phyloP scores from a whole-genome alignment of 371 early-diverging fungal species.

The Lichtheimia hyalospora region DNA sequence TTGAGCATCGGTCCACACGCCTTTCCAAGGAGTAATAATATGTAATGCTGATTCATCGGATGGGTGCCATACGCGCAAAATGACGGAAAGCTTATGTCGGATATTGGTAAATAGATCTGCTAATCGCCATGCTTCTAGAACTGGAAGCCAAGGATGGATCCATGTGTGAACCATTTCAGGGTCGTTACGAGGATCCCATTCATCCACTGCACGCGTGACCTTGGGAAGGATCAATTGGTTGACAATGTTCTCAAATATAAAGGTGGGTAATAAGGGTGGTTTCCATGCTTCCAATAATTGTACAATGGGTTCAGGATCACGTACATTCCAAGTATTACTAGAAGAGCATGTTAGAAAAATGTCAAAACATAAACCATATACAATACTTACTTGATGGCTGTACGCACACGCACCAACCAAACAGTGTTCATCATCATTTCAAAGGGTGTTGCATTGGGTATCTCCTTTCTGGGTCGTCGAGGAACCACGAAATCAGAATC shows the following conservation, averaged over 20 bases:
- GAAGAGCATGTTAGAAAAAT: not conserved
- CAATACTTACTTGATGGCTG: constrained; percentile 69
- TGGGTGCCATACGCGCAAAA: constrained; percentile 70
- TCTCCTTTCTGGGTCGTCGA: constrained; percentile 12
- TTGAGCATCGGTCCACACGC: constrained; percentile 62
- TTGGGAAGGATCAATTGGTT: constrained; percentile 81
- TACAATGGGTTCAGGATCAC: constrained; percentile 68
- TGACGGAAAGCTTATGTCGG: constrained; percentile 62
- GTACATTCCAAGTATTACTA: constrained; percentile 74
- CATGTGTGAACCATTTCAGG: constrained; percentile 72
- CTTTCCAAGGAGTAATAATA: constrained; percentile 68
- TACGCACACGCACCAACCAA: constrained; percentile 80
- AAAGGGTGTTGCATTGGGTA: constrained; percentile 67
- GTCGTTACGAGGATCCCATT: constrained; percentile 74
- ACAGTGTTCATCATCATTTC: constrained; percentile 76
- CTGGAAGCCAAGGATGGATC: constrained; percentile 86
- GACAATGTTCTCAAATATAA: constrained; percentile 74
- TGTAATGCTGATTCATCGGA: constrained; percentile 60
- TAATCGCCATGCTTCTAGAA: constrained; percentile 59
- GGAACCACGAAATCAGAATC: not conserved
- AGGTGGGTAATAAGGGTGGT: constrained; percentile 61
- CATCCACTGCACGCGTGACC: constrained; percentile 59
- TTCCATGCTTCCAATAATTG: constrained; percentile 73
- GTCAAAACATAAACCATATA: not conserved
- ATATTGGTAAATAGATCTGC: constrained; percentile 59